Conservation (phyloP, 2,329 filamentous ascomycete genomes). For the Thermochaetoides dissita region DNA sequence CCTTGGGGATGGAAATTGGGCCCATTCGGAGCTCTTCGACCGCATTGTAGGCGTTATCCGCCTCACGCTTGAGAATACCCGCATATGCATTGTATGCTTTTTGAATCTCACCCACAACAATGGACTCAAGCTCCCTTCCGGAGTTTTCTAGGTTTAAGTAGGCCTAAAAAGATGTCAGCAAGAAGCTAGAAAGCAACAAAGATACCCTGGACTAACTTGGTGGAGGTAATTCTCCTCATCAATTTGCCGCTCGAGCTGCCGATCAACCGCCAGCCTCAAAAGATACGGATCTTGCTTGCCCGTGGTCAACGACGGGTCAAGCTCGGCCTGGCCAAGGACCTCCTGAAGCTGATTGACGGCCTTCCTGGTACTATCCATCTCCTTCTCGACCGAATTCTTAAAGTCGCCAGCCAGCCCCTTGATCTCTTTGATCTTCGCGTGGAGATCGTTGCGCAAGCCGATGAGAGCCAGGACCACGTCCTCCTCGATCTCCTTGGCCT, state of each 20-base stretch:
- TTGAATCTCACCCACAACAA: constrained; percentile 93
- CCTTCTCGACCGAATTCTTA: constrained; percentile 91
- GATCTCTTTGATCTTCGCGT: constrained; percentile 97
- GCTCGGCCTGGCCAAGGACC: constrained; percentile 61
- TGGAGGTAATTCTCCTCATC: constrained; percentile 97
- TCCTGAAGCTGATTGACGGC: constrained; percentile 73
- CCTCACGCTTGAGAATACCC: constrained; percentile 80
- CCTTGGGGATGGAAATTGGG: constrained; percentile 84
- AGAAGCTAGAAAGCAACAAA: neutral
- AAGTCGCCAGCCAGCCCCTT: constrained; percentile 88
- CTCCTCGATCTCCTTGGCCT: constrained; percentile 77
- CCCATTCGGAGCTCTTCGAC: constrained; percentile 72
- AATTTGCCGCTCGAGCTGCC: constrained; percentile 81
- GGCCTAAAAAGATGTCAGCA: constrained; percentile 40
- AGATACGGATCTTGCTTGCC: constrained; percentile 91
- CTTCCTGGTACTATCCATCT: constrained; percentile 72
- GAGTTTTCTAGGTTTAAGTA: constrained; percentile 91
- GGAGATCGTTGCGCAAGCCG: constrained; percentile 73
- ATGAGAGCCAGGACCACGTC: constrained; percentile 82
- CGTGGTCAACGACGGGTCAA: constrained; percentile 58
- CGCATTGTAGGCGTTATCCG: constrained; percentile 63
- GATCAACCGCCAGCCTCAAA: constrained; percentile 70
- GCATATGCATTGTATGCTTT: constrained; percentile 94
- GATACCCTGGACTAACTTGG: constrained; percentile 41
- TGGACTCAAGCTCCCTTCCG: constrained; percentile 85